A percentile compares a stretch with the other conserved stretches of the same genome.
These are phyloP conservation scores for Gynostemma pentaphyllum DNA, from an alignment of 306 rosid species.

Conservation along the genomic window DNA sequence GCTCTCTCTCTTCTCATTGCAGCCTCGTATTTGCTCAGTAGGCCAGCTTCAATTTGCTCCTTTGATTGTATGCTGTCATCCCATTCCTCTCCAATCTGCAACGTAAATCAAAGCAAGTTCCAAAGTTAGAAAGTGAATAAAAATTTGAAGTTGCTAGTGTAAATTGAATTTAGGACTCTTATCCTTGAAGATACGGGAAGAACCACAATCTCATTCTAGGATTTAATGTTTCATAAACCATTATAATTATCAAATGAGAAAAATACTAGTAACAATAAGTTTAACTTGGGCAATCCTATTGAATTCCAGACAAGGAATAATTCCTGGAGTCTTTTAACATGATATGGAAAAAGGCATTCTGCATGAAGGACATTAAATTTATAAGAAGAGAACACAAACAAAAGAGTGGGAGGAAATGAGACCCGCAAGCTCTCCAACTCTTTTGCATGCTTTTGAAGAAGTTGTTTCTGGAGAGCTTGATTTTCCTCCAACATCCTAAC, in stretches of 20 bases:
- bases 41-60: constrained; percentile 85
- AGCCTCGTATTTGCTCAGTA: constrained; percentile 82
- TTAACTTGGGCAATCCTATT: no score
- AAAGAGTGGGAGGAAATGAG: constrained; percentile 19
- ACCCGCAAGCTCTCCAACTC: constrained; percentile 86
- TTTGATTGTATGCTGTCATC: constrained; percentile 91
- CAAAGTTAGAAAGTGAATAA: background rate
- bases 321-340: background rate
- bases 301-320: no score
- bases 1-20: constrained; percentile 92
- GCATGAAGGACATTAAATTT: background rate
- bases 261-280: no score
- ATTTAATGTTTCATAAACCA: background rate
- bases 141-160: background rate
- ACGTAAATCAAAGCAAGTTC: background rate
- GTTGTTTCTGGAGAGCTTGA: constrained; percentile 89
- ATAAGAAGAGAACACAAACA: background rate
- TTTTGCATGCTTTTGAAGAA: constrained; percentile 81
- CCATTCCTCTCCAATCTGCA: constrained; percentile 96
- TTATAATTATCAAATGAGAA: no score
- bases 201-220: background rate
- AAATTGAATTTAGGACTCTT: background rate
- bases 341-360: no score
- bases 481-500: constrained; percentile 87
- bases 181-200: background rate